Conservation (phyloP, 768 basidiomycete species). For the Boletus insuetus region DNA sequence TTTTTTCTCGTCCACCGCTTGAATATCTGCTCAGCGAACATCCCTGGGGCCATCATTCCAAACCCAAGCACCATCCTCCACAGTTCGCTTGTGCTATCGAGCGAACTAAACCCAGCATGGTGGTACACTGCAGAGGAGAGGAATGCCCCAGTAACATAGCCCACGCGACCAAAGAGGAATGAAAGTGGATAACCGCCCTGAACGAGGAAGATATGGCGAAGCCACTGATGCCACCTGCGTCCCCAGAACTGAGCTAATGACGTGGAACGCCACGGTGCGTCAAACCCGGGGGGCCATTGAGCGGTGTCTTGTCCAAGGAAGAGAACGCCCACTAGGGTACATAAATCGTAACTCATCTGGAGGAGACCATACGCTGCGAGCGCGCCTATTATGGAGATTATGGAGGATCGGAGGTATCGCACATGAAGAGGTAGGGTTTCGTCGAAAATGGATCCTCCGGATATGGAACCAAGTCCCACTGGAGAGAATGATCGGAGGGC, state of each 20-base stretch:
- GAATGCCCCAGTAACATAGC: neutral
- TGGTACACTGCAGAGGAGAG: neutral
- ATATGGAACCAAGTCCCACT: neutral
- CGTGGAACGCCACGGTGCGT: neutral
- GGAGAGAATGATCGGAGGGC: neutral
- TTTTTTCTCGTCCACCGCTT: neutral
- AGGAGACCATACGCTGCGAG: neutral
- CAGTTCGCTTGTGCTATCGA: neutral
- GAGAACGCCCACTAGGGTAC: neutral
- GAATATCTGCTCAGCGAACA: neutral
- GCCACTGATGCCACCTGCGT: slow-evolving; percentile 3
- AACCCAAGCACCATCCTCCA: slow-evolving; percentile 1
- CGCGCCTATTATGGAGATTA: neutral
- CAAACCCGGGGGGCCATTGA: slow-evolving; percentile 3
- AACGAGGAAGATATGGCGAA: slow-evolving; percentile 2
- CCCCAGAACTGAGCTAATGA: slow-evolving; percentile 1
- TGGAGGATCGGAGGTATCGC: neutral
- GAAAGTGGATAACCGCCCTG: slow-evolving; percentile 1
- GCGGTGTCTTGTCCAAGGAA: neutral
- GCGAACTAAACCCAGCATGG: neutral
- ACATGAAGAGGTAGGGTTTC: neutral
- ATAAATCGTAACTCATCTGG: neutral
- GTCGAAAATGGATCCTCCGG: neutral
- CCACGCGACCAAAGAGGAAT: neutral
- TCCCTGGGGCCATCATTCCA: neutral